These are phyloP conservation scores for Aspergillus persii DNA, from an alignment of 2,329 filamentous ascomycete genomes.

Conservation along the genomic window DNA sequence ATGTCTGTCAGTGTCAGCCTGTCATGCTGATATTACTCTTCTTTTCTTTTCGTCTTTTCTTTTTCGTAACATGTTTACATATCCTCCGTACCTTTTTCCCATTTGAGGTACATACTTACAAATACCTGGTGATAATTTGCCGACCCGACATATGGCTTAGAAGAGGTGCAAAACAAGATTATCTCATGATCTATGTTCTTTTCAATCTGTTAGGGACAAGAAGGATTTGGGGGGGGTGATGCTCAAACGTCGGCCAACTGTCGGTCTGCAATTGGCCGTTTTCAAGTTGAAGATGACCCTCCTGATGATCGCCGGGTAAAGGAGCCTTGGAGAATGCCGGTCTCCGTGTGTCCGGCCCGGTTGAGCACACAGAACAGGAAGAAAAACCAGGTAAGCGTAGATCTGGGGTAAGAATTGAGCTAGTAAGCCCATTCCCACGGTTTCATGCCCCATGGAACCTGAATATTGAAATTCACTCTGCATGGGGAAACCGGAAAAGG, in stretches of 20 bases:
- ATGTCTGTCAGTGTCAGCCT: background rate
- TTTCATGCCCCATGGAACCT: background rate
- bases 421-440: background rate
- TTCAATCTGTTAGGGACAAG: background rate
- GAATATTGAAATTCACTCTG: background rate
- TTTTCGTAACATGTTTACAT: background rate
- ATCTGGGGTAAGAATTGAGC: background rate
- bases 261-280: background rate
- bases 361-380: background rate
- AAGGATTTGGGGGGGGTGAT: background rate
- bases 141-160: background rate
- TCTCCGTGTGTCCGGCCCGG: background rate
- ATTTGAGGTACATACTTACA: background rate
- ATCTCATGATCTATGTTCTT: conserved; percentile 1
- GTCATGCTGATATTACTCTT: background rate
- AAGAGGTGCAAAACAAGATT: background rate
- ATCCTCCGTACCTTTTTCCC: background rate
- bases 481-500: background rate
- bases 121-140: background rate
- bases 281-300: background rate
- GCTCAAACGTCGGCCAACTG: background rate
- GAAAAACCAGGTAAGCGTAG: background rate
- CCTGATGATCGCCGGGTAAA: background rate
- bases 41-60: background rate
- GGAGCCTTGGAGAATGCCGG: background rate